Evolutionary conservation across 2,329 filamentous ascomycete genomes (phyloP).

Genomic region (Pyrenochaeta sp.): DNA sequence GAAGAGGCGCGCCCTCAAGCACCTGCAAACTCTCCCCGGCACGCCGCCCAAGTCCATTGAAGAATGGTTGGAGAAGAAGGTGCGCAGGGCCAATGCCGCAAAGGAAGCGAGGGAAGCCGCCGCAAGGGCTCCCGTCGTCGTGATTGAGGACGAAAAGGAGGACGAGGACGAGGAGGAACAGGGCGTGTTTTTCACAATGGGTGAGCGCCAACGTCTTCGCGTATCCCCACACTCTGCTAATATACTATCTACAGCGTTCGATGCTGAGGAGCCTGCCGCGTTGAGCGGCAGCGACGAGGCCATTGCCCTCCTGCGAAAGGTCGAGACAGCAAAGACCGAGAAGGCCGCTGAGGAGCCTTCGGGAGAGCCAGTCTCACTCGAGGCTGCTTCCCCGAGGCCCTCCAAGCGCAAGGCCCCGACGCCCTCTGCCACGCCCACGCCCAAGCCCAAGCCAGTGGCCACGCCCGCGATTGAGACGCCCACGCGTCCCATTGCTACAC

Average conservation of each 20-base stretch:
- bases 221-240: slow-evolving; percentile 20
- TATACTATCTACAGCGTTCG: slow-evolving; percentile 20
- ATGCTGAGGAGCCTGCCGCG: slow-evolving; percentile 22
- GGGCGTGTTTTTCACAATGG: slow-evolving; percentile 28
- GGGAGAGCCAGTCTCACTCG: no score
- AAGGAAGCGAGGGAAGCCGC: slow-evolving; percentile 18
- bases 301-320: slow-evolving; percentile 28
- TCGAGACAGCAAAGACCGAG: no score
- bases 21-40: no score
- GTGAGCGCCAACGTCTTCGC: slow-evolving; percentile 19
- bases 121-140: slow-evolving; percentile 23
- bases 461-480: no score
- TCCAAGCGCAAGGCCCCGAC: slow-evolving; percentile 1
- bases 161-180: slow-evolving; percentile 23
- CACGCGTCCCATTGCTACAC: slow-evolving; percentile 11
- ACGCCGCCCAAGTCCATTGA: no score
- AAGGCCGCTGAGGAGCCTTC: no score
- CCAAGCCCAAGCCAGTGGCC: slow-evolving; percentile 5
- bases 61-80: no score
- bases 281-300: slow-evolving; percentile 26
- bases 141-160: slow-evolving; percentile 15
- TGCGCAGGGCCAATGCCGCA: slow-evolving; percentile 17
- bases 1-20: no score
- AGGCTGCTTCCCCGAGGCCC: slow-evolving; percentile 6
- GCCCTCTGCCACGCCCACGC: no score